Evolutionary conservation across 331 rosid species (phyloP), one percentile per base, ranked within the genome.

Genomic region (Malus hybrid): DNA sequence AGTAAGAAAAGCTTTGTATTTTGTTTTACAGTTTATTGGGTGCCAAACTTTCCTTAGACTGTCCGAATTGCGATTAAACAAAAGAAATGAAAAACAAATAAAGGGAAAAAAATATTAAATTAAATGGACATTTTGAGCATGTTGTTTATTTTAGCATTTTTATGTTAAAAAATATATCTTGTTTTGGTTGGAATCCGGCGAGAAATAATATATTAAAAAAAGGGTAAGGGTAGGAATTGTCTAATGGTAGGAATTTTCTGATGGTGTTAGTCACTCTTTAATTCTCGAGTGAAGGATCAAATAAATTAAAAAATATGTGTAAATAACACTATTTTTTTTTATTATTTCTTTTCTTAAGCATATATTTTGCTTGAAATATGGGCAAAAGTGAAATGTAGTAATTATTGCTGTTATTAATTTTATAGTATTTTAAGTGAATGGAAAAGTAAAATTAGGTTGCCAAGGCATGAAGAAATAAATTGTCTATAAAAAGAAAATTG

Each of bases 371-470:
- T 82, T 79, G 76, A 84, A 83, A 80, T 75, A 83, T 86, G 78
- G 84, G 84, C 83, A 83, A 84, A 83, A 63, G 57, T 66, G 62
- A 79, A 84, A 78, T 73, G 76, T 76, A 77, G 84, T 83, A 77
- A 81, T 84, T 67, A 79, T 88, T 86, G 82, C 81, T 83, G 84
- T 80, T 66, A 42, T 68, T 58, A 56, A 68, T 78, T 68, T 65
- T 70, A 58, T 78, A 64, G 68, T 52, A 80, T 73, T 88, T 77
- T 88, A 83, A 93, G 96, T 85, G 85, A 86, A 87, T 71, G 92
- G 79, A 79, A 91, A 89, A 88, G 91, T 85, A 83, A 86, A 89
- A 88, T 81, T 92, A 86, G 94, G 95, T 89, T 89, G 93, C 89
- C 89, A 79, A 81, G 86, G 89, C 79, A 83, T 85, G 87, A 93